A percentile compares a stretch with the other conserved stretches of the same genome.
phyloP scores from a whole-genome alignment of 208 protist species.

The Acanthamoeba healyi region DNA sequence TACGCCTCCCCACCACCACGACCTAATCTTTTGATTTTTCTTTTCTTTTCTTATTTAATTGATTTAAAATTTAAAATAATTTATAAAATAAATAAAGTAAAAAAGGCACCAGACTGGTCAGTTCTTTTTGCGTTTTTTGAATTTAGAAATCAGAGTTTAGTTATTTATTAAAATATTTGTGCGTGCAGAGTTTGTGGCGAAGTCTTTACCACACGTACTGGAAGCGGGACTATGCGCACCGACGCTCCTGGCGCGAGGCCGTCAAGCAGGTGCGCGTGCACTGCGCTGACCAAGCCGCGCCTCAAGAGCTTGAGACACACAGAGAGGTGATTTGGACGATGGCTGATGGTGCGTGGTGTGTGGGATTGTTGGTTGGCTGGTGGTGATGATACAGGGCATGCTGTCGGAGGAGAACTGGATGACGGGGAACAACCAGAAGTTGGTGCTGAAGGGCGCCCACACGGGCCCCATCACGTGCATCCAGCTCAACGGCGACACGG shows the following conservation, averaged over 20 bases:
- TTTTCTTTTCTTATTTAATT: neutral
- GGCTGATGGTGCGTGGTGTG: neutral
- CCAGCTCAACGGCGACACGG: constrained; percentile 24
- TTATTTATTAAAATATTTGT: neutral
- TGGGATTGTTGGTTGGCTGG: too few relatives aligned
- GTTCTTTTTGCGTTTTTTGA: too few relatives aligned
- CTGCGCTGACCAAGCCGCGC: neutral
- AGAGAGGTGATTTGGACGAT: too few relatives aligned
- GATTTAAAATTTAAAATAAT: too few relatives aligned
- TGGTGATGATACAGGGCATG: neutral
- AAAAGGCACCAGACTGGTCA: too few relatives aligned
- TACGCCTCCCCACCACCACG: neutral
- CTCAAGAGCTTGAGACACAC: neutral
- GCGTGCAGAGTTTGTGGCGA: constrained; percentile 17
- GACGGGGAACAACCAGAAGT: neutral
- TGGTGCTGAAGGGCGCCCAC: constrained; percentile 52
- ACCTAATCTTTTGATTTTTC: too few relatives aligned
- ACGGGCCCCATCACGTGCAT: constrained; percentile 55
- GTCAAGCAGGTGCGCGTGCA: constrained; percentile 18
- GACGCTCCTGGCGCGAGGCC: constrained; percentile 15
- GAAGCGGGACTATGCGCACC: constrained; percentile 51
- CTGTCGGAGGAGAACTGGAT: constrained; percentile 26
- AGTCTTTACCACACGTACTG: constrained; percentile 55
- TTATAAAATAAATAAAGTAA: too few relatives aligned
- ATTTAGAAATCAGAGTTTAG: too few relatives aligned